Conservation (phyloP, 2,329 filamentous ascomycete genomes). For the Aphanocladium album region DNA sequence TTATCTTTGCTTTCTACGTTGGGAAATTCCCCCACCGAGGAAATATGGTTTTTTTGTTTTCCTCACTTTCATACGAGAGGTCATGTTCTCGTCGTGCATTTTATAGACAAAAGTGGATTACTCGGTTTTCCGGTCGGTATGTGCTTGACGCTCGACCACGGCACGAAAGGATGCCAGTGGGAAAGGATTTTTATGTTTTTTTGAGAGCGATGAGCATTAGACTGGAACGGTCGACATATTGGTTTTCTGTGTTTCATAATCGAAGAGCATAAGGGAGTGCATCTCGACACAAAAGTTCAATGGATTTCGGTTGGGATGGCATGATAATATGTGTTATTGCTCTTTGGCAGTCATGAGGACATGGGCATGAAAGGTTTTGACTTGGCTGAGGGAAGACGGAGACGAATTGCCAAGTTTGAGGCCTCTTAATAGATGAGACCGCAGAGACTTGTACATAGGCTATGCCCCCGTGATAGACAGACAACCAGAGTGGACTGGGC, state of each 20-base stretch:
- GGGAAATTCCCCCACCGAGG: slow-evolving; percentile 29
- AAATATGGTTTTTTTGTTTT: slow-evolving; percentile 29
- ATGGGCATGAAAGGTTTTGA: slow-evolving; percentile 22
- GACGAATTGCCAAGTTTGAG: slow-evolving; percentile 20
- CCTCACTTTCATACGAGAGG: slow-evolving; percentile 37
- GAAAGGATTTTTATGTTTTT: slow-evolving; percentile 17
- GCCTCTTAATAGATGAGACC: slow-evolving; percentile 22
- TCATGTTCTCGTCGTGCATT: slow-evolving; percentile 41
- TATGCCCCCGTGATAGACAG: slow-evolving; percentile 29
- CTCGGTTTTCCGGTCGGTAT: slow-evolving; percentile 51
- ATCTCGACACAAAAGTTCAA: slow-evolving; percentile 34
- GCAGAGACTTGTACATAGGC: slow-evolving; percentile 20
- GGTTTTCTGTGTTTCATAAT: slow-evolving; percentile 29
- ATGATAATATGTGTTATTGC: slow-evolving; percentile 24
- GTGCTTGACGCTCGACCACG: slow-evolving; percentile 30
- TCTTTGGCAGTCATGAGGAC: slow-evolving; percentile 23
- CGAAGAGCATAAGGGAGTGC: slow-evolving; percentile 32
- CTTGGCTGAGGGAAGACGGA: slow-evolving; percentile 27
- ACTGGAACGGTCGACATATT: slow-evolving; percentile 29
- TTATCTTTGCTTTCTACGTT: slow-evolving; percentile 30
- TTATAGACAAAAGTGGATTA: slow-evolving; percentile 65
- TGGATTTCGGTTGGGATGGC: slow-evolving; percentile 31
- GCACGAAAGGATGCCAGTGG: slow-evolving; percentile 20
- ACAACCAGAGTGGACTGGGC: slow-evolving; percentile 27
- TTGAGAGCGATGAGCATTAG: slow-evolving; percentile 29